Percentiles rank a stretch among this genome's conserved stretches.
These are phyloP conservation scores for Myriosclerotinia duriaeana DNA, from an alignment of 2,329 filamentous ascomycete genomes.

Conservation along the genomic window DNA sequence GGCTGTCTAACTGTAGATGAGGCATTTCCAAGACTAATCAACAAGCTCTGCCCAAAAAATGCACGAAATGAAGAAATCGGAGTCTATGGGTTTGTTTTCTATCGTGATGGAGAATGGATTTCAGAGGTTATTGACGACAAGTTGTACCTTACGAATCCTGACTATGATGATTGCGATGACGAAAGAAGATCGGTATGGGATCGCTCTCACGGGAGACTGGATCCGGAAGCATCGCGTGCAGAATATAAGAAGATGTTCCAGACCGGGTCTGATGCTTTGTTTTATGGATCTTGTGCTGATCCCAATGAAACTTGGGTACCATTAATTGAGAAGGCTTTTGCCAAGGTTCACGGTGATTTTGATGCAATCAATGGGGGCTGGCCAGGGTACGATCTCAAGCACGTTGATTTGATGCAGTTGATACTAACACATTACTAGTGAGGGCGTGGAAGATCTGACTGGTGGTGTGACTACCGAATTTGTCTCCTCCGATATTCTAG, in stretches of 20 bases:
- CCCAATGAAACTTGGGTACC: constrained; percentile 81
- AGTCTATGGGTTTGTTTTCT: constrained; percentile 87
- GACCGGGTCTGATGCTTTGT: constrained; percentile 67
- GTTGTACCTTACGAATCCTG: constrained; percentile 75
- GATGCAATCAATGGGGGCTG: constrained; percentile 71
- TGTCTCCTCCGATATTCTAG: constrained; percentile 67
- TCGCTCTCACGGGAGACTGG: constrained; percentile 24
- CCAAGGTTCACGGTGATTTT: constrained; percentile 80
- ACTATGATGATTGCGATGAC: constrained; percentile 75
- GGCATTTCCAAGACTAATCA: constrained; percentile 45
- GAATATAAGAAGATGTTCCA: constrained; percentile 51
- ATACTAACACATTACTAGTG: constrained; percentile 32
- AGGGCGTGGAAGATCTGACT: constrained; percentile 58
- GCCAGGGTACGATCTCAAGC: constrained; percentile 34
- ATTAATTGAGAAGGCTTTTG: constrained; percentile 76
- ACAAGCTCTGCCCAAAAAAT: constrained; percentile 44
- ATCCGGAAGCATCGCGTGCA: constrained; percentile 39
- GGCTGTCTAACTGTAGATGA: constrained; percentile 63
- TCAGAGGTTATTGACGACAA: constrained; percentile 90
- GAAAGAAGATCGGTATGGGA: constrained; percentile 48
- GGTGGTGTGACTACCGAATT: constrained; percentile 69
- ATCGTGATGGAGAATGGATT: constrained; percentile 84
- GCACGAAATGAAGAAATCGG: constrained; percentile 57
- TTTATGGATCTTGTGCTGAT: constrained; percentile 72
- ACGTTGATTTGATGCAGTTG: too few relatives aligned